Evolutionary conservation across 371 early-diverging fungal species (phyloP).

Genomic region (Capillidium heterosporum): DNA sequence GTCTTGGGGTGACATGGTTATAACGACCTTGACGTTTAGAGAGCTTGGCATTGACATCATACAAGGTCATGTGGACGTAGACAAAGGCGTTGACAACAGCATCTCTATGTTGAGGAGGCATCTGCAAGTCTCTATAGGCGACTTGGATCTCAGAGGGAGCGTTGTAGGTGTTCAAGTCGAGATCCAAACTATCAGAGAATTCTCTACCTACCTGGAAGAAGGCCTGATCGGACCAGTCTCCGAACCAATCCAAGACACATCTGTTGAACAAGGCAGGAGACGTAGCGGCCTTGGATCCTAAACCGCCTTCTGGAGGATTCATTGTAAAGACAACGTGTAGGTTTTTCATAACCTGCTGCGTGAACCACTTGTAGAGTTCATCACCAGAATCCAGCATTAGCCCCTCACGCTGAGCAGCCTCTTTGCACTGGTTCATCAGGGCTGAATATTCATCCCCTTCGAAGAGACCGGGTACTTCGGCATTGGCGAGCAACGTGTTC

Average conservation of each 20-base stretch:
- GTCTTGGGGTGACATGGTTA: slow-evolving; percentile 88
- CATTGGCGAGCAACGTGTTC: slow-evolving; percentile 96
- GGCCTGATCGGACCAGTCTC: slow-evolving; percentile 96
- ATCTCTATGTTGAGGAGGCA: slow-evolving; percentile 64
- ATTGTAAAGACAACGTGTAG: slow-evolving; percentile 98
- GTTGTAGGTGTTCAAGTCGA: slow-evolving; percentile 52
- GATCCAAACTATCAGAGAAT: slow-evolving; percentile 76
- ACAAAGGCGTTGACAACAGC: slow-evolving; percentile 83
- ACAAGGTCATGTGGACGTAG: slow-evolving; percentile 76
- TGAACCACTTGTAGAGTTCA: slow-evolving; percentile 96
- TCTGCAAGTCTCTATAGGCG: slow-evolving; percentile 51
- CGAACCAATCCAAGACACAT: slow-evolving; percentile 98
- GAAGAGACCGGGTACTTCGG: slow-evolving; percentile 96
- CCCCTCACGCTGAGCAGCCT: slow-evolving; percentile 86
- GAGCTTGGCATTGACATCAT: slow-evolving; percentile 67
- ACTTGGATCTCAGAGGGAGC: slow-evolving; percentile 61
- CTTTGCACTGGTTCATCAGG: slow-evolving; percentile 89
- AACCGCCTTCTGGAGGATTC: slow-evolving; percentile 92
- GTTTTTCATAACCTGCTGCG: slow-evolving; percentile 87
- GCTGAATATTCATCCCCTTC: slow-evolving; percentile 94
- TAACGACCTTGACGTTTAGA: slow-evolving; percentile 61
- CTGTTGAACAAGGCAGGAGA: slow-evolving; percentile 98
- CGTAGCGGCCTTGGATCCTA: slow-evolving; percentile 88
- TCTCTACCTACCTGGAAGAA: slow-evolving; percentile 95
- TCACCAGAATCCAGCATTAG: slow-evolving; percentile 84